A percentile compares a stretch with the other conserved stretches of the same genome.
Conservation (phyloP, 129 eudicot species). For the Gnaphalium uliginosum region DNA sequence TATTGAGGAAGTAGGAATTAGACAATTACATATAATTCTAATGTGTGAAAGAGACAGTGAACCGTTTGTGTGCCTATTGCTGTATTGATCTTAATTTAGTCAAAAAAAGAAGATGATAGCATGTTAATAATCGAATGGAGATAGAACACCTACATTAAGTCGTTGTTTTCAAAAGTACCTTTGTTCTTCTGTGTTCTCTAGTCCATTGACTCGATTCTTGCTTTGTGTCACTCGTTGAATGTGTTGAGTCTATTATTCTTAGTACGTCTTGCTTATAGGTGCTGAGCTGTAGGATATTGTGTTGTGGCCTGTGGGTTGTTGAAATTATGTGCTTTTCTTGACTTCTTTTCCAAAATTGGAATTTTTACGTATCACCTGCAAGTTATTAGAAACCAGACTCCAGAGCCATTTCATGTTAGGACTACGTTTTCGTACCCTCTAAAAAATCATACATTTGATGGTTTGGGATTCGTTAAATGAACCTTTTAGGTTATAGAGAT, state of each 20-base stretch:
- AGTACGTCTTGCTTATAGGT: neutral
- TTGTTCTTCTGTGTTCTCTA: neutral
- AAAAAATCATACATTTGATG: neutral
- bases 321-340: neutral
- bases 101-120: neutral
- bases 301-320: neutral
- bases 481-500: slow-evolving; percentile 2
- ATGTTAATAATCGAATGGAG: neutral
- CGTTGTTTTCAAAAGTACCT: neutral
- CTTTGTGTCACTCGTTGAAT: neutral
- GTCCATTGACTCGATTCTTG: neutral
- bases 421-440: neutral
- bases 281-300: neutral
- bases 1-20: neutral
- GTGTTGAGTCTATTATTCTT: neutral
- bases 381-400: neutral
- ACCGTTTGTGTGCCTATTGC: neutral
- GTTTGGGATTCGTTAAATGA: neutral
- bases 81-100: neutral
- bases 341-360: neutral
- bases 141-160: neutral
- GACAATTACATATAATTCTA: neutral
- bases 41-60: neutral
- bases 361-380: too few species aligned
- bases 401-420: slow-evolving; percentile 8